Base-by-base conservation (phyloP, 768 basidiomycete genomes). In the Imleria badia region DNA sequence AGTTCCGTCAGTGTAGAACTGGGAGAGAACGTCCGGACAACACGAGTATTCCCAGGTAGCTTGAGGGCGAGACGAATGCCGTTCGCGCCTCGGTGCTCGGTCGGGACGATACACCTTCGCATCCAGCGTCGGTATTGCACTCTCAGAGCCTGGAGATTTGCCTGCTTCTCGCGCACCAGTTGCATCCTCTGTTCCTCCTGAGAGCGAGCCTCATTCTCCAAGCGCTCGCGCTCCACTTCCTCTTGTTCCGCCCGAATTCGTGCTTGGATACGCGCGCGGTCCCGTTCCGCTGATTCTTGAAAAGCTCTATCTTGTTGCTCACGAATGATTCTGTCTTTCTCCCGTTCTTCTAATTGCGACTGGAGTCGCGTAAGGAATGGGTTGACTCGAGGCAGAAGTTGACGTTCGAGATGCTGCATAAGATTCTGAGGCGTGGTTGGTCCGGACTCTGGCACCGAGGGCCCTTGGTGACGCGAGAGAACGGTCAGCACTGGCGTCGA, bases 261-360 rank as follows among this genome's bases (percentile, higher is more conserved):
- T 7, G 74, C 76, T 51, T 82, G 75, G 30, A 92, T 84, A 44
- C 86, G 77, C 66, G 87, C 89, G 23, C 78, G 75, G 67, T 97
- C 95, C 6, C 81, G 72, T 35, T 75, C 65, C 2, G 82, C 85
- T 0, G 85, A 78, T 48, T 86, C 83, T 36, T 74, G 73, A 68
- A 91, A 92, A 1, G 91, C 90, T 10, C 81, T 77, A 62, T 96
- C 94, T 62, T 94, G 93, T 61, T 90, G 87, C 26, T 85, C 87
- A 13, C 94, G 79, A 19, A 94, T 65, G 19, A 76, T 72, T 13
- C 92, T 78, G 19, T 88, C 83, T 5, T 71, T 73, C 34, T 78
- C 77, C 2, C 73, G 70, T 45, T 75, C 76, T 59, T 86, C 72
- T 64, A 83, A 66, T 45, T 81, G 76, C 0, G 77, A 66, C 15